Evolutionary conservation across 1,139 yeast species (phyloP).

Genomic region (Hemisphaericaspora xylanilytica): DNA sequence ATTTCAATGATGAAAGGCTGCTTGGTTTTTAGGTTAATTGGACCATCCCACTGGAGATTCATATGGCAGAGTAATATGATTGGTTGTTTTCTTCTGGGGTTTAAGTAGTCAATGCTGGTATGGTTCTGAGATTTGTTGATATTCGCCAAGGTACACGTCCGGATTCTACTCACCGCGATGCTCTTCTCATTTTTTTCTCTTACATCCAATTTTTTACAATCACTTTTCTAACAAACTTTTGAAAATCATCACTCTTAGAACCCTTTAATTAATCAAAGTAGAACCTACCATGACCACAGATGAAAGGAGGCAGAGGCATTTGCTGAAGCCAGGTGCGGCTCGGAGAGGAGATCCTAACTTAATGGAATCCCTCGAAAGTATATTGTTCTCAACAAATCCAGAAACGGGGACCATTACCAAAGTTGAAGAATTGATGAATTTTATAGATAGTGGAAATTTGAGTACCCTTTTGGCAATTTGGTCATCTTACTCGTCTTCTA

Average conservation of each 20-base stretch:
- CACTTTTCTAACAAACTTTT: background rate
- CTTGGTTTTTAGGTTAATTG: too few relatives aligned
- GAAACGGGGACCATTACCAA: slow-evolving; percentile 6
- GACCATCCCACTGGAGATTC: too few relatives aligned
- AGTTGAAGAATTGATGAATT: slow-evolving; percentile 12
- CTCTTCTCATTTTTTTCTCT: background rate
- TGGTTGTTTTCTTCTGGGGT: too few relatives aligned
- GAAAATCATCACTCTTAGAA: background rate
- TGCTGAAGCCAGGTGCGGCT: slow-evolving; percentile 11
- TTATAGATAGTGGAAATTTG: slow-evolving; percentile 17
- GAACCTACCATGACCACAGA: slow-evolving; percentile 5
- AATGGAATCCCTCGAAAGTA: slow-evolving; percentile 10
- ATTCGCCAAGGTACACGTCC: slow-evolving; percentile 2
- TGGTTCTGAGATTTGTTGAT: background rate
- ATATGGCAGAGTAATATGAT: too few relatives aligned
- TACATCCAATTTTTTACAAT: too few relatives aligned
- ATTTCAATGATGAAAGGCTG: too few relatives aligned
- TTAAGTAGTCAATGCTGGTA: background rate
- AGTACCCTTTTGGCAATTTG: slow-evolving; percentile 36
- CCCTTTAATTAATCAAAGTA: background rate
- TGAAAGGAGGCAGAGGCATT: slow-evolving; percentile 9
- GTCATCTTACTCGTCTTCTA: slow-evolving; percentile 64
- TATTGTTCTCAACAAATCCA: slow-evolving; percentile 8
- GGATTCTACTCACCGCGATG: background rate
- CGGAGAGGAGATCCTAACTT: slow-evolving; percentile 15